Evolutionary conservation across 1,139 yeast species (phyloP), one percentile per base, ranked within the genome.

Genomic region (Sugiyamaella japonica): DNA sequence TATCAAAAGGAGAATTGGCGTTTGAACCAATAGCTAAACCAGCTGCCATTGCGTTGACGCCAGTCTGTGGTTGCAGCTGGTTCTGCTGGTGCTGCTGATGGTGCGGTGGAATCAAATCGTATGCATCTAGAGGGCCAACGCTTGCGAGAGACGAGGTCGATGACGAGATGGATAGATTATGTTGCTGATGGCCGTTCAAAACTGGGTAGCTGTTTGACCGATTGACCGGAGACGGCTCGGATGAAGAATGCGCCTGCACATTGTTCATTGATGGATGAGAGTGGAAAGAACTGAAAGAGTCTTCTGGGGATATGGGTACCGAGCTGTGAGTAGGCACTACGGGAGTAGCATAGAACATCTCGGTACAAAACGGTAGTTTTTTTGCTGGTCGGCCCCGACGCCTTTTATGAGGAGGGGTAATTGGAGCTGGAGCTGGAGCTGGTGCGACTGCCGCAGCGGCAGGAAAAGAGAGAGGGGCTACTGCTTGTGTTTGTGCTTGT

Each of bases 331-430:
- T 41, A 23, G 52, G 47, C 1, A 60, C 52, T 7, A 58, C 60
- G 20, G 56, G 58, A 7, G 66, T 64, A 16, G 61, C 56, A 17
- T 62, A 61, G 29, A 58, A 52, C 46, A 58, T 59, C 50, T 61
- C 64, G n/a, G 62, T 62, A 52, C 62, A 65, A 42, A 63, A 62
- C 8, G 64, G 66, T 10, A 60, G 46, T 42, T 57, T 60, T 56
- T 63, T 63, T 20, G 66, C 65, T 1, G 66, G 66, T 28, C 66
- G 47, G 36, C 66, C 66, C 40, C 66, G 47, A 50, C 59, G 60
- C 42, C 58, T 54, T 44, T 57, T 59, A 12, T 48, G 56, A 13
- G 49, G 50, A 28, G 56, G 58, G 29, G 58, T 43, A 28, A 17
- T 39, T n/a, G 49, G 40, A 12, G 25, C 13, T 9, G 43, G 16